phyloP scores from a whole-genome alignment of 2,329 filamentous ascomycete species.

The Akanthomyces lecanii region DNA sequence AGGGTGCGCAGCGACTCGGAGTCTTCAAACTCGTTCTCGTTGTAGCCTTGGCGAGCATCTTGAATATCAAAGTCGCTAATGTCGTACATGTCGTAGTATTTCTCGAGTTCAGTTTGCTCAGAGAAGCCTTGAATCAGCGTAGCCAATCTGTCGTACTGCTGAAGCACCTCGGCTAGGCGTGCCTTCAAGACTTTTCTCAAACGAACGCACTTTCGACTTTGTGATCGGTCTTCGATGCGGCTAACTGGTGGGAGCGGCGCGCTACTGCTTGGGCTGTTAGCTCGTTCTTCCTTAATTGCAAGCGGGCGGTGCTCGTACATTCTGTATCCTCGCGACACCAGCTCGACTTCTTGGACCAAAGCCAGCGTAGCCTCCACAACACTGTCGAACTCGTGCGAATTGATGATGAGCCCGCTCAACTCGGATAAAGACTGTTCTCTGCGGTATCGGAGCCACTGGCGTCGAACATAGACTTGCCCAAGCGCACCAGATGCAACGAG shows the following conservation, averaged over 20 bases:
- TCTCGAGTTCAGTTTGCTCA: constrained; percentile 77
- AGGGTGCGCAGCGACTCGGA: constrained; percentile 72
- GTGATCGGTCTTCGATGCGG: constrained; percentile 77
- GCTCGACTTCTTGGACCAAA: constrained; percentile 89
- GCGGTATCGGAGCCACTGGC: constrained; percentile 78
- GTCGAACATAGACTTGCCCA: constrained; percentile 67
- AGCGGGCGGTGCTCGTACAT: constrained; percentile 50
- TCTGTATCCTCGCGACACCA: constrained; percentile 86
- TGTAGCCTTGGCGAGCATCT: constrained; percentile 63
- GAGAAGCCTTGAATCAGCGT: constrained; percentile 66
- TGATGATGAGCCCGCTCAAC: constrained; percentile 64
- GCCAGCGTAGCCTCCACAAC: constrained; percentile 71
- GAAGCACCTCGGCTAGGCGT: constrained; percentile 65
- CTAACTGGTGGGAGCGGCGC: constrained; percentile 88
- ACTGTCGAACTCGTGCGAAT: constrained; percentile 76
- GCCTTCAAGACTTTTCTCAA: constrained; percentile 72
- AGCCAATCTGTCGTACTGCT: constrained; percentile 67
- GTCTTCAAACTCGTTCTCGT: constrained; percentile 69
- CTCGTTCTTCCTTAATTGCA: constrained; percentile 1
- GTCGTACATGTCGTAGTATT: constrained; percentile 88
- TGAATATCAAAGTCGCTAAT: constrained; percentile 69
- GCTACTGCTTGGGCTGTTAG: constrained; percentile 53
- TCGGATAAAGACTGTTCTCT: constrained; percentile 69
- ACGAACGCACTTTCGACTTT: constrained; percentile 73
- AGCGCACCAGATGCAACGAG: constrained; percentile 50